Conservation (phyloP, 495 filamentous ascomycete species). For the Penicillium argentinense region DNA sequence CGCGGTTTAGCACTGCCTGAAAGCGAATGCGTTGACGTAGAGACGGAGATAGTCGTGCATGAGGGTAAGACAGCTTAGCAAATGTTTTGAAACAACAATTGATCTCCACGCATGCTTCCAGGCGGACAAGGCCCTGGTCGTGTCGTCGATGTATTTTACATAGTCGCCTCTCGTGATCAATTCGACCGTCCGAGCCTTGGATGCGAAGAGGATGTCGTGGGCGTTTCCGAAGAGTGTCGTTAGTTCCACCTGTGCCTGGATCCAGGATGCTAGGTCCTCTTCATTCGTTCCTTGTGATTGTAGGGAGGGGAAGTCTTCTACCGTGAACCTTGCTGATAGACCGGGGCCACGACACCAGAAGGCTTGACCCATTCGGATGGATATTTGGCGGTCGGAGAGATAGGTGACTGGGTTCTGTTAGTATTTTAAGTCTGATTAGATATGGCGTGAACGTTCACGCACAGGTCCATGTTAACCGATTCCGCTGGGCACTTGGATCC, state of each 20-base stretch:
- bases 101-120: conserved; percentile 10
- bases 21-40: conserved; percentile 6
- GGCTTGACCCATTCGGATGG: conserved; percentile 17
- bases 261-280: conserved; percentile 2
- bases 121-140: conserved; percentile 1
- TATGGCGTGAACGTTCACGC: no score
- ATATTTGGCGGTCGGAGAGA: conserved; percentile 17
- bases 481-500: neutral
- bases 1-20: neutral
- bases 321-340: conserved; percentile 9
- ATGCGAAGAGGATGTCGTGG: conserved; percentile 14
- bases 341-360: conserved; percentile 17
- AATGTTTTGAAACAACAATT: neutral
- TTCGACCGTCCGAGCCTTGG: conserved; percentile 10
- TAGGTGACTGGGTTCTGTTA: conserved; percentile 4
- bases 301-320: conserved; percentile 12
- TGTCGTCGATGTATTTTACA: conserved; percentile 14
- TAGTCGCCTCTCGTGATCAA: conserved; percentile 13
- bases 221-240: conserved; percentile 10
- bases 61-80: conserved; percentile 3
- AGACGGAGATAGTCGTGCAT: conserved; percentile 7
- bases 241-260: conserved; percentile 14
- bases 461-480: conserved; percentile 15
- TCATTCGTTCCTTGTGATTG: conserved; percentile 1
- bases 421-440: no score